Base-by-base conservation (phyloP, 768 basidiomycete genomes). In the Termitomyces eurrhizus region DNA sequence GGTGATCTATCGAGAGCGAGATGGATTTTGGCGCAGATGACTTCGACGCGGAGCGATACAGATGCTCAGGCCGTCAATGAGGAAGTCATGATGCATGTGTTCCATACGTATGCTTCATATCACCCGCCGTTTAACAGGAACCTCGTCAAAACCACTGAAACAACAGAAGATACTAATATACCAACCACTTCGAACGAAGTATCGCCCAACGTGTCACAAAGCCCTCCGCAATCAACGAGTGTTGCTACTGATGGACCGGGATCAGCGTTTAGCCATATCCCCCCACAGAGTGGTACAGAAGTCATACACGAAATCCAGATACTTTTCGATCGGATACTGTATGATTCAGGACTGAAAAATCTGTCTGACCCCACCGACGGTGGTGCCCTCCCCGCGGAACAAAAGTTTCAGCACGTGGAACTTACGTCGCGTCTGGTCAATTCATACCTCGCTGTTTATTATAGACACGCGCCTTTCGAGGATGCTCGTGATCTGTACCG, bases 21-120 rank as follows among this genome's bases (percentile, higher is more conserved):
- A 65, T 98, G 95, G 95, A 88, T 98, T 61, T 77, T 98, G 57
- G 91, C 89, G 1, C 94, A 97, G 76, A 84, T 93, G 74, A 80
- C 91, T 29, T 77, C 76, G 46, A 73, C 75, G 65, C 56, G 46
- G 11, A 64, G 68, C 61, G 52, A 69, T 33, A 58, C 61, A 29
- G 62, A 67, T n/a, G 41, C 16, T 33, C 69, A 69, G 52, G 72
- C 70, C 18, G 75, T 84, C 29, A 81, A 90, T 62, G 87, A 90
- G 58, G 83, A 87, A 63, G 76, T 89, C 46, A 87, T 97, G 87
- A 80, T 82, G 67, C 89, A 92, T 66, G 73, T 95, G 35, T 95
- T 98, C 73, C 89, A 95, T 72, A 80, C 92, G 0, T 97, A 98
- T 74, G 86, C 92, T 0, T 76, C 89, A 3, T 95, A 93, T 74